These are phyloP conservation scores for Sordariomycetes sp. DNA, from an alignment of 2,329 filamentous ascomycete genomes.

Conservation along the genomic window DNA sequence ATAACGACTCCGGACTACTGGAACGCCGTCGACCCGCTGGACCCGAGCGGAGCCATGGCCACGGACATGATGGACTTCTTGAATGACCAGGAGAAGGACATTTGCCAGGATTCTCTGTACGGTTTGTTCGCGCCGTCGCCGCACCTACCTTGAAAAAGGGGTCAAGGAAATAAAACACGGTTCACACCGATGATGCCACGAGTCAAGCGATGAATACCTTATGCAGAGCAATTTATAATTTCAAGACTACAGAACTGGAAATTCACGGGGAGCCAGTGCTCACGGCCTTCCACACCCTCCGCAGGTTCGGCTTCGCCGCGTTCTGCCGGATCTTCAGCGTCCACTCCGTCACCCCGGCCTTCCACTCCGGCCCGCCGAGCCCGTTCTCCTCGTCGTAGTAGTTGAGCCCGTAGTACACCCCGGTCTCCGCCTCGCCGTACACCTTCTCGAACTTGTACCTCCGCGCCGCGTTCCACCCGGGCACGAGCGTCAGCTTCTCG, in stretches of 20 bases:
- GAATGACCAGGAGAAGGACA: slow-evolving; percentile 19
- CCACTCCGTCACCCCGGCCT: slow-evolving; percentile 9
- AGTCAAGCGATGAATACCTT: not conserved
- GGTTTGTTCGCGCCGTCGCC: slow-evolving; percentile 18
- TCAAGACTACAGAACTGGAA: not conserved
- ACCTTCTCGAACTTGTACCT: slow-evolving; percentile 6
- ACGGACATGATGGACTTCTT: slow-evolving; percentile 9
- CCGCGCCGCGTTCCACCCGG: slow-evolving; percentile 7
- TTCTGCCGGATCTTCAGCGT: slow-evolving; percentile 8
- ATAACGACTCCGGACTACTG: not conserved
- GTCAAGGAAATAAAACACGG: too few species aligned
- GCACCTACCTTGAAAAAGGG: slow-evolving; percentile 9
- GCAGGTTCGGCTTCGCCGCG: slow-evolving; percentile 9
- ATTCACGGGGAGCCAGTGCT: not conserved
- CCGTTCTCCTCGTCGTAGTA: slow-evolving; percentile 10
- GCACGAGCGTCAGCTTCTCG: slow-evolving; percentile 6
- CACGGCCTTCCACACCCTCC: slow-evolving; percentile 7
- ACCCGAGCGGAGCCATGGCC: not conserved
- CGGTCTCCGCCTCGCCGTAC: slow-evolving; percentile 7
- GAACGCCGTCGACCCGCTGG: not conserved
- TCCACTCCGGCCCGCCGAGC: slow-evolving; percentile 9
- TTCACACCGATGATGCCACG: not conserved
- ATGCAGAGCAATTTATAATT: not conserved
- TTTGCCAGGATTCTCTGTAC: slow-evolving; percentile 19
- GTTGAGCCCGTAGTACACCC: slow-evolving; percentile 9